phyloP scores from a whole-genome alignment of 305 asterid species.

The Fraxinus angustifolia region DNA sequence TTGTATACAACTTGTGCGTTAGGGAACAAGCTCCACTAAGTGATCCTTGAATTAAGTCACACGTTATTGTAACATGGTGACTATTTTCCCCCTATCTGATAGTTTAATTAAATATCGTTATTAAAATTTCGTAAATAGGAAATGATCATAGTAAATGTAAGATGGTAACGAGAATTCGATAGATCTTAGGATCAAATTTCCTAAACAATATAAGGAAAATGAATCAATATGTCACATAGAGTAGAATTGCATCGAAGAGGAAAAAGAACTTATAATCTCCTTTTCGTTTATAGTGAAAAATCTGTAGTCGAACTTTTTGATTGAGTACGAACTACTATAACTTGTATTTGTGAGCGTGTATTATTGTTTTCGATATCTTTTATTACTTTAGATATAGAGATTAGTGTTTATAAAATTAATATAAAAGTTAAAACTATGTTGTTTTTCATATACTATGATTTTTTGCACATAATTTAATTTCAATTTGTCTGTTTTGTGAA shows the following conservation, averaged over 20 bases:
- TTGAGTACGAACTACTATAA: too few relatives aligned
- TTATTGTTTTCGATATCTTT: neutral
- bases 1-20: neutral
- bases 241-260: too few relatives aligned
- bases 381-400: neutral
- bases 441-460: neutral
- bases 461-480: neutral
- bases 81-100: neutral
- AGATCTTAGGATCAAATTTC: neutral
- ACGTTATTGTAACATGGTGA: neutral
- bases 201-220: neutral
- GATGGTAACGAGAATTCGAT: too few relatives aligned
- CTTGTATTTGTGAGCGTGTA: neutral
- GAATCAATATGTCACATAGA: neutral
- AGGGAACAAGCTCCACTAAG: neutral
- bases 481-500: neutral
- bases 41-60: neutral
- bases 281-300: too few relatives aligned
- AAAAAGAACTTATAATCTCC: too few relatives aligned
- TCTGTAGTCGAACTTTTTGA: too few relatives aligned
- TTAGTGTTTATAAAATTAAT: too few relatives aligned
- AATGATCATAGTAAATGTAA: neutral
- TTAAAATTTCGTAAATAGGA: neutral
- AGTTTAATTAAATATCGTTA: neutral
- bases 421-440: neutral